Base-by-base conservation (phyloP, 2,329 filamentous ascomycete species). In the Penicillium sp. region DNA sequence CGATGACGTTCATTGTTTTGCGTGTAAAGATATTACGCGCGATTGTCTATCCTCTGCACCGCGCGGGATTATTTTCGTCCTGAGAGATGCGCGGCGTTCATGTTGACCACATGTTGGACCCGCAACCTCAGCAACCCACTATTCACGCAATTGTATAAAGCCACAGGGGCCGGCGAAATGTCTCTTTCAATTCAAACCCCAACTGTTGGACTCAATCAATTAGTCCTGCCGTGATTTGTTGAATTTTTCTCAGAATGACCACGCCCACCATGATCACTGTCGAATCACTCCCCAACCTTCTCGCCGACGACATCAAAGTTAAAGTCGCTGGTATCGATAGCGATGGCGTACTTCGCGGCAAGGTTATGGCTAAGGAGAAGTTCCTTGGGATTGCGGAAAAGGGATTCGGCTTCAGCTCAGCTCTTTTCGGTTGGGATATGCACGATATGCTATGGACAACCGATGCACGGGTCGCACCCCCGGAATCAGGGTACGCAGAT, bases 341-440 rank as follows among this genome's bases (percentile, higher is more conserved):
- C 58, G 91, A 96, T 72, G 92, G 91, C 50, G 85, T 92, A 45
- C 80, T 96, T 47, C 89, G 91, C 50, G 91, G 91, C 64, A 96
- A 96, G 77, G 82, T 96, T 59, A 86, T 96, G 76, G 90, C 90
- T 64, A 95, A 95, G 81, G 89, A 88, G 70, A 96, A 96, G 78
- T 96, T 96, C 74, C 79, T 96, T 39, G 89, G 89, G 42, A 84
- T 96, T 53, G 88, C 86, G 22, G 76, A 83, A 49, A 82, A 85
- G 49, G 91, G 91, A 57, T 96, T 96, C 65, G 92, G 91, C 56
- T 96, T 96, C 79, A 96, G 91, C 78, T 92, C 89, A 34, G 91
- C 95, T 63, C 85, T 95, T 64, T 96, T 95, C 67, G 92, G 92
- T 69, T 96, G 92, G 92, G 91, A 96, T 75, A 95, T 96, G 92